Base-by-base conservation (phyloP, 176 grass and related monocot genomes). In the Pontederia crassipes region DNA sequence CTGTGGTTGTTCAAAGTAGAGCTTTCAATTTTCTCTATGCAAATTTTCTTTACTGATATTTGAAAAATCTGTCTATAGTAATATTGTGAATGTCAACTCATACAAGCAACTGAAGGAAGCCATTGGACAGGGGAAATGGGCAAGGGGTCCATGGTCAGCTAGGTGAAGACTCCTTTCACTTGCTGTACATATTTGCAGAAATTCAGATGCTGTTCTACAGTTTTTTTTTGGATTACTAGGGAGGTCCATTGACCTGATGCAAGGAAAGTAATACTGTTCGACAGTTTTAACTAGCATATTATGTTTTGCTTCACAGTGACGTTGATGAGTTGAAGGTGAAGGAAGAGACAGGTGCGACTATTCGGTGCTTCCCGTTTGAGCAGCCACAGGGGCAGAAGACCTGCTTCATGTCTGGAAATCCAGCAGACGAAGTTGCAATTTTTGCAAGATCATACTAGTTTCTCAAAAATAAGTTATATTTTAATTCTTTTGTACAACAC, bases 81-180 rank as follows among this genome's bases (percentile, higher is more conserved):
- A 92, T 58, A 88, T 97, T 70, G 84, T 97, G 10, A 87, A 92
- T 66, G 81, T 97, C 50, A 85, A 60, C 60, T 92, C 93, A 46
- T 98, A 98, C 7, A 74, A 64, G 58, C 84, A 98, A 66, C 68
- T 89, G 59, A 98, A 92, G 74, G 87, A 85, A 17, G 84, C 54
- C 18, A 83, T 98, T 88, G 76, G 79, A 2, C 76, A 92, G 64
- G 93, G 87, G 4, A 97, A 92, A 59, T 98, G 93, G 87, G 93
- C 93, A 55, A 88, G 93, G 78, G 93, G 93, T 56, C 93, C 93
- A 70, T 98, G 93, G 93, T 90, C 93, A 74, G 93, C 87, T 32
- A 85, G 93, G 93, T 88, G 64, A 62, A 28, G 67, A 65, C 61
- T 27, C n/a, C 49, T 54, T 54, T 16, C 1, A 8, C n/a, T 54